These are phyloP conservation scores for Parastagonospora avenae DNA, from an alignment of 2,329 filamentous ascomycete species.

Conservation along the genomic window DNA sequence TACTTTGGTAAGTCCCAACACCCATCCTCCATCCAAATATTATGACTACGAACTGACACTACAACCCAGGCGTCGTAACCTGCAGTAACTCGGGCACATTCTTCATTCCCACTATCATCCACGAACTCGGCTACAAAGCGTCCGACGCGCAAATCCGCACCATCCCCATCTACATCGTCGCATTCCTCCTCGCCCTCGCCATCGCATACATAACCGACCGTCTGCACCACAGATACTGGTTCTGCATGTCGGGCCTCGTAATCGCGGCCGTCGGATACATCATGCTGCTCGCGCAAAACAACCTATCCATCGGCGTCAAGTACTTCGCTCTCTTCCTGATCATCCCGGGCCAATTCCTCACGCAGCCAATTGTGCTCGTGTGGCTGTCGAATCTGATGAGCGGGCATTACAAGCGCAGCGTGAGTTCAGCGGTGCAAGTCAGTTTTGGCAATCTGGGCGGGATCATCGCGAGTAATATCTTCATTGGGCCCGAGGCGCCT, in stretches of 20 bases:
- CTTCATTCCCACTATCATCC: slow-evolving; percentile 50
- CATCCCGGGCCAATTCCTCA: slow-evolving; percentile 59
- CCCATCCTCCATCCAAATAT: neutral
- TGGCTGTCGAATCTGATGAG: slow-evolving; percentile 64
- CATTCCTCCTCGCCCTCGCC: slow-evolving; percentile 40
- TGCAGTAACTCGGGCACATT: slow-evolving; percentile 53
- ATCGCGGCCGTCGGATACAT: slow-evolving; percentile 61
- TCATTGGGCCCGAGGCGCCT: slow-evolving; percentile 52
- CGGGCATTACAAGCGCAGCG: slow-evolving; percentile 62
- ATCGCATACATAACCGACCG: slow-evolving; percentile 56
- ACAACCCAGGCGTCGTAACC: slow-evolving; percentile 45
- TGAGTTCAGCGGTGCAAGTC: slow-evolving; percentile 56
- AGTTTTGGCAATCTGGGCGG: slow-evolving; percentile 57
- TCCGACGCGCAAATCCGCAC: slow-evolving; percentile 44
- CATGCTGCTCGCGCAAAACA: slow-evolving; percentile 56
- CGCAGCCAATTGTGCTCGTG: slow-evolving; percentile 60
- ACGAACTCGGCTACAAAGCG: slow-evolving; percentile 47
- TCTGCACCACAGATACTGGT: slow-evolving; percentile 58
- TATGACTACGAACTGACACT: neutral
- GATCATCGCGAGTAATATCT: slow-evolving; percentile 58
- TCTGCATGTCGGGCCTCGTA: slow-evolving; percentile 56
- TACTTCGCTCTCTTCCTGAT: slow-evolving; percentile 64
- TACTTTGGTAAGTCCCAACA: slow-evolving; percentile 21
- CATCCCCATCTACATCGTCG: slow-evolving; percentile 48
- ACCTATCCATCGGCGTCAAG: slow-evolving; percentile 52